phyloP scores from a whole-genome alignment of 305 asterid genomes.

The Solanum hybrid region DNA sequence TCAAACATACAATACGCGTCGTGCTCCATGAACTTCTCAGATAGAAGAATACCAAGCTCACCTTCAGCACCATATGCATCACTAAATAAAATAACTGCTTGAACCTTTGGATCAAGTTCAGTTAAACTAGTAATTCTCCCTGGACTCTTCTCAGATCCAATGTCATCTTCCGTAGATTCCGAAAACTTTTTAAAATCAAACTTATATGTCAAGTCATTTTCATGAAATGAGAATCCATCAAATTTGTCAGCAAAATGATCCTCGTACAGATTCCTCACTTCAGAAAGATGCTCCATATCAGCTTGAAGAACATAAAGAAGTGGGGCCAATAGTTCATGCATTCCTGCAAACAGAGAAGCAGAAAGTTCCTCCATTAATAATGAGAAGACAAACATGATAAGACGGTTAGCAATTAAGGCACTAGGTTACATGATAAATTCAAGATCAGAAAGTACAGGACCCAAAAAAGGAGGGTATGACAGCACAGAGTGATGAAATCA shows the following conservation, averaged over 20 bases:
- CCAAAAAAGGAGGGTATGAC: background rate
- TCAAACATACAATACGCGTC: conserved; percentile 95
- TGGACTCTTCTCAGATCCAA: conserved; percentile 25
- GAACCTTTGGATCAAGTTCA: conserved; percentile 73
- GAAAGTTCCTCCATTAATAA: background rate
- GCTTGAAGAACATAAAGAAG: conserved; percentile 76
- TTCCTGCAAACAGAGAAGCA: conserved; percentile 46
- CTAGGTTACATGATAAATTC: background rate
- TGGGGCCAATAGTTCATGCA: conserved; percentile 97
- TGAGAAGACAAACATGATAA: background rate
- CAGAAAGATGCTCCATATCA: conserved; percentile 68
- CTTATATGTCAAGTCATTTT: conserved; percentile 60
- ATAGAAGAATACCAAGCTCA: conserved; percentile 82
- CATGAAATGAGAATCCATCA: conserved; percentile 84
- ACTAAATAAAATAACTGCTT: conserved; percentile 54
- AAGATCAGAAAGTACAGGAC: background rate
- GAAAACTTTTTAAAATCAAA: conserved; percentile 85
- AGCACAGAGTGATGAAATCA: background rate
- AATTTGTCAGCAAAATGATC: conserved; percentile 82
- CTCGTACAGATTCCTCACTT: conserved; percentile 60
- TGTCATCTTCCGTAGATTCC: conserved; percentile 32
- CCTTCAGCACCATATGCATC: conserved; percentile 99
- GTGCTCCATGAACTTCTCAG: conserved; percentile 91
- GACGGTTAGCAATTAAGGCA: background rate
- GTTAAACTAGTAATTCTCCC: conserved; percentile 30